phyloP scores from a whole-genome alignment of 1,139 yeast species.

The Chernovozyma aurita region DNA sequence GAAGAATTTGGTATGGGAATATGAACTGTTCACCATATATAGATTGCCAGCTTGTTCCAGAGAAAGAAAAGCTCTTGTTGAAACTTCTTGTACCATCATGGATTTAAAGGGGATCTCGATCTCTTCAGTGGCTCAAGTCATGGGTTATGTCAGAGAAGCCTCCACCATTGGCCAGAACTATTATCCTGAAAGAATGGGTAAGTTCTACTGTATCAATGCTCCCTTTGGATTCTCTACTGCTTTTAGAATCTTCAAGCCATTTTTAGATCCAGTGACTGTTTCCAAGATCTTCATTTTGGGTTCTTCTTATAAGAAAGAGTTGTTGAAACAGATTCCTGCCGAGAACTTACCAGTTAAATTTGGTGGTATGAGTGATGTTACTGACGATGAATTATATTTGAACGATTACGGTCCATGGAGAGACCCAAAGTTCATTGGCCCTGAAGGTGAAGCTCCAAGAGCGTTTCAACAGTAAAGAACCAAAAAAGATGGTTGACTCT shows the following conservation, averaged over 20 bases:
- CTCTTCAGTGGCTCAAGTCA: constrained; percentile 77
- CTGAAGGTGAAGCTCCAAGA: constrained; percentile 82
- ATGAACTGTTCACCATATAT: constrained; percentile 78
- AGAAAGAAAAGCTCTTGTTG: constrained; percentile 69
- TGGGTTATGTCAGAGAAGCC: constrained; percentile 87
- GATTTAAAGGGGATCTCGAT: constrained; percentile 93
- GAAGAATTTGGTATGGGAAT: constrained; percentile 94
- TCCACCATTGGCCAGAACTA: constrained; percentile 92
- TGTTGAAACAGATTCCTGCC: constrained; percentile 86
- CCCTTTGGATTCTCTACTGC: constrained; percentile 97
- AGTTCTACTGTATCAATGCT: constrained; percentile 90
- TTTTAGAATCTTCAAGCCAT: constrained; percentile 84
- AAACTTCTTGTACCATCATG: constrained; percentile 93
- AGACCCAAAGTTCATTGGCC: constrained; percentile 76
- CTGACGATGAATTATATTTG: constrained; percentile 76
- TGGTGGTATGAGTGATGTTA: constrained; percentile 74
- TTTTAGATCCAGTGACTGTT: constrained; percentile 97
- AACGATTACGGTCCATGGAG: constrained; percentile 98
- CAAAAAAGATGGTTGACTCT: no score
- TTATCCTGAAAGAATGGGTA: constrained; percentile 99
- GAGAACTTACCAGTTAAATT: constrained; percentile 88
- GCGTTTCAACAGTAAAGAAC: constrained; percentile 29
- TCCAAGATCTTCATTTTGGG: constrained; percentile 90
- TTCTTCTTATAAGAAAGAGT: constrained; percentile 69
- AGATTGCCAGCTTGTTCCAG: constrained; percentile 96